Conservation (phyloP, 441 rosid species). For the Dalechampia spathulata region DNA sequence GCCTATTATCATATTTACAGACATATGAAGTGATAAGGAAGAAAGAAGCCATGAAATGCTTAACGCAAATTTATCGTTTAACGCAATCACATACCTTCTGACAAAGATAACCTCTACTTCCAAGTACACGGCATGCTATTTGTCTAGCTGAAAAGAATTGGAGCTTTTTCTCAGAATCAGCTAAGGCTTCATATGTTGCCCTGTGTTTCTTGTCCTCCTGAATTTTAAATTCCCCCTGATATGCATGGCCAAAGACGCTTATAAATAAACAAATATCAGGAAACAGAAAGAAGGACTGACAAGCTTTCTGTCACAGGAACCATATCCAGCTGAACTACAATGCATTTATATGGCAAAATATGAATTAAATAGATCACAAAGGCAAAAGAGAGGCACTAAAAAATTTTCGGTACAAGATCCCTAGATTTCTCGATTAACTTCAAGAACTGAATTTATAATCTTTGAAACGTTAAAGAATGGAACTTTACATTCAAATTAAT, state of each 20-base stretch:
- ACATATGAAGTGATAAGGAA: not conserved
- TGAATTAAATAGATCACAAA: too few relatives aligned
- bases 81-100: conserved; percentile 50
- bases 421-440: too few relatives aligned
- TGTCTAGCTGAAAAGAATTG: conserved; percentile 83
- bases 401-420: too few relatives aligned
- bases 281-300: not conserved
- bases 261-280: too few relatives aligned
- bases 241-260: not conserved
- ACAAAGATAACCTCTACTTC: conserved; percentile 83
- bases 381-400: too few relatives aligned
- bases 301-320: conserved; percentile 4
- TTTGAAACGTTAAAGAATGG: too few relatives aligned
- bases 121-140: conserved; percentile 76
- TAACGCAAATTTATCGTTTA: not conserved
- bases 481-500: too few relatives aligned
- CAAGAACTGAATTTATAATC: too few relatives aligned
- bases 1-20: too few relatives aligned
- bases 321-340: not conserved
- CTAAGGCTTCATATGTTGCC: conserved; percentile 66
- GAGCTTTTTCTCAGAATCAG: conserved; percentile 65
- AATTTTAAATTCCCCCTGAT: conserved; percentile 59
- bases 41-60: not conserved
- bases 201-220: conserved; percentile 88
- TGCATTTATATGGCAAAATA: not conserved